phyloP scores from a whole-genome alignment of 805 yeast species.

The Teunomyces barrocoloradensis region DNA sequence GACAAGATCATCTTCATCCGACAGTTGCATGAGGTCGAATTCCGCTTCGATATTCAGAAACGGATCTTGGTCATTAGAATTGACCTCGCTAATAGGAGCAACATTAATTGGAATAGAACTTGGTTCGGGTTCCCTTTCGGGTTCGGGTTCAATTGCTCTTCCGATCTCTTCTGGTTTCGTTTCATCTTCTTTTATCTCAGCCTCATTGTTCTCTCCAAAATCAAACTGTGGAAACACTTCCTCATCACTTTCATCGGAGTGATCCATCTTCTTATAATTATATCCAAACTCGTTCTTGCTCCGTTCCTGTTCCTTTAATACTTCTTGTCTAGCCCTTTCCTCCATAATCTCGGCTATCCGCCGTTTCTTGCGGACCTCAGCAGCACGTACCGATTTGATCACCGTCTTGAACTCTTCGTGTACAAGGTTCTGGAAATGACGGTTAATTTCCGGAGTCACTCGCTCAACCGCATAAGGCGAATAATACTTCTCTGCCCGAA shows the following conservation, averaged over 20 bases:
- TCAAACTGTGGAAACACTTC: slow-evolving; percentile 11
- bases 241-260: slow-evolving; percentile 10
- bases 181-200: neutral
- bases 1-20: slow-evolving; percentile 3
- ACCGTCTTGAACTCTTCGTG: slow-evolving; percentile 30
- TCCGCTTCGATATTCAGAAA: slow-evolving; percentile 1
- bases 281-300: slow-evolving; percentile 32
- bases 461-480: slow-evolving; percentile 34
- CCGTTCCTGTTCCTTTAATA: slow-evolving; percentile 30
- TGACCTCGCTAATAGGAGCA: neutral
- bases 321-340: slow-evolving; percentile 18
- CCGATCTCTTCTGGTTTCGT: too few relatives aligned
- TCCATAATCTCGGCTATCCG: slow-evolving; percentile 14
- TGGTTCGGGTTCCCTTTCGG: too few relatives aligned
- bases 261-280: slow-evolving; percentile 15
- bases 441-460: slow-evolving; percentile 20
- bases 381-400: slow-evolving; percentile 29
- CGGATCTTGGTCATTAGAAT: neutral
- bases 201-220: slow-evolving; percentile 9
- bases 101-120: too few relatives aligned
- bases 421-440: slow-evolving; percentile 20
- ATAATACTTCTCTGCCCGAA: slow-evolving; percentile 36
- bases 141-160: too few relatives aligned
- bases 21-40: slow-evolving; percentile 3
- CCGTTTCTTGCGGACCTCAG: slow-evolving; percentile 16